Evolutionary conservation across 1,284 basidiomycete species (phyloP).

Genomic region (Sphaerobolus stellatus): DNA sequence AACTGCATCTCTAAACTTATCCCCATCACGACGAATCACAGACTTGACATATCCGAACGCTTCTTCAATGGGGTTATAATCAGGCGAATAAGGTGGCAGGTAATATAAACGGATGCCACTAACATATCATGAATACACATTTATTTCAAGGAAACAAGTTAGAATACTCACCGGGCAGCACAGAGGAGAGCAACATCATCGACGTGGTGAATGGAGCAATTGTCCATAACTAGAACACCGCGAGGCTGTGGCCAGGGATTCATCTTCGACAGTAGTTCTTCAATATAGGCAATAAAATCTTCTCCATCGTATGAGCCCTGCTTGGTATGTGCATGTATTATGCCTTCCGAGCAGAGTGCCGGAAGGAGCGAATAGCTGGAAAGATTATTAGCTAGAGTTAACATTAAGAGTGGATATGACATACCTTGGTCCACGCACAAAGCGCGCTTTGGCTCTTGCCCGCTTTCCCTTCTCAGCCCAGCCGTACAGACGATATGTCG

Average conservation of each 20-base stretch:
- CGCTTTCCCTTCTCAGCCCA: slow-evolving; percentile 16
- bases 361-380: slow-evolving; percentile 25
- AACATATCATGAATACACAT: background rate
- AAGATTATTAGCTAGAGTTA: background rate
- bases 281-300: background rate
- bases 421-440: slow-evolving; percentile 14
- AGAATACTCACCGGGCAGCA: too few relatives aligned
- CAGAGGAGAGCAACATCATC: too few relatives aligned
- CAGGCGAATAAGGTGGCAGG: slow-evolving; percentile 25
- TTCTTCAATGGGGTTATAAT: slow-evolving; percentile 29
- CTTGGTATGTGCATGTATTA: slow-evolving; percentile 25
- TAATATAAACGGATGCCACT: too few relatives aligned
- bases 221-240: slow-evolving; percentile 33
- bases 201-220: slow-evolving; percentile 29
- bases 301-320: slow-evolving; percentile 22
- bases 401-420: background rate
- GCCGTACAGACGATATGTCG: slow-evolving; percentile 27
- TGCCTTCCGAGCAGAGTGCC: slow-evolving; percentile 27
- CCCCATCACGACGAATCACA: slow-evolving; percentile 18
- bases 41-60: slow-evolving; percentile 24
- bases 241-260: slow-evolving; percentile 25
- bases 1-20: background rate
- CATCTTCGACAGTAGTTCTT: slow-evolving; percentile 25
- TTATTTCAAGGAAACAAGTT: background rate
- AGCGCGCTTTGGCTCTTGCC: background rate